Base-by-base conservation (phyloP, 2,329 filamentous ascomycete species). In the Didymosphaeria variabile region DNA sequence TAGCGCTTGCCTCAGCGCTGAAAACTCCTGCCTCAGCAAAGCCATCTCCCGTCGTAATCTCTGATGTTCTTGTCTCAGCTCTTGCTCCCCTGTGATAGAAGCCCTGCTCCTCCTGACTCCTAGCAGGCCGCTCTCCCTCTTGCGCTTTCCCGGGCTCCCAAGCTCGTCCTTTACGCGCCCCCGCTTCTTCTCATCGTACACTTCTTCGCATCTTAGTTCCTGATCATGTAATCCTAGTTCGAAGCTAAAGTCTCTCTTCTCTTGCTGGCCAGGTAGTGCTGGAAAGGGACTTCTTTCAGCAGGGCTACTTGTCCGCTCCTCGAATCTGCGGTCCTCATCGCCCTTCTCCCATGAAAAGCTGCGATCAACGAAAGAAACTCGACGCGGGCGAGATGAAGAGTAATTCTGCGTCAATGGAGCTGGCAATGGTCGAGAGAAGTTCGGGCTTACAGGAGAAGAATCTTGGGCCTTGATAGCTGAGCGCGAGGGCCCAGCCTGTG, bases 11-110 rank as follows among this genome's bases (percentile, higher is more conserved):
- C 61, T 72, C 55, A 73, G 55, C 4, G 42, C 47, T 7, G 49
- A 51, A 23, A 70, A 64, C 46, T 74, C 71, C 12, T 60, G 47
- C n/a, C 64, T 58, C 54, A 74, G 45, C 12, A 58, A 45, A 10
- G 38, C 55, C 21, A 74, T 57, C 36, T 72, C 66, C 15, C 52
- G 26, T 23, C 60, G 62, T 45, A 73, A 42, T 3, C 21, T 34
- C n/a, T 55, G 56, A 9, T 65, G 58, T 1, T 72, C 65, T 21
- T 58, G 47, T 42, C 54, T 52, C 26, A 69, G n/a, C n/a, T 31
- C n/a, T n/a, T 1, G 15, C 15, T 50, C 52, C 17, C 10, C 10
- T 21, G 19, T 45, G n/a, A 6, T 2, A 23, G 13, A 40, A 1
- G 15, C 15, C 44, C 32, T 42, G 19, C 55, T 57, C 19, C 44